Evolutionary conservation across 2,329 filamentous ascomycete genomes (phyloP).

Genomic region (Trichoderma guizhouense): DNA sequence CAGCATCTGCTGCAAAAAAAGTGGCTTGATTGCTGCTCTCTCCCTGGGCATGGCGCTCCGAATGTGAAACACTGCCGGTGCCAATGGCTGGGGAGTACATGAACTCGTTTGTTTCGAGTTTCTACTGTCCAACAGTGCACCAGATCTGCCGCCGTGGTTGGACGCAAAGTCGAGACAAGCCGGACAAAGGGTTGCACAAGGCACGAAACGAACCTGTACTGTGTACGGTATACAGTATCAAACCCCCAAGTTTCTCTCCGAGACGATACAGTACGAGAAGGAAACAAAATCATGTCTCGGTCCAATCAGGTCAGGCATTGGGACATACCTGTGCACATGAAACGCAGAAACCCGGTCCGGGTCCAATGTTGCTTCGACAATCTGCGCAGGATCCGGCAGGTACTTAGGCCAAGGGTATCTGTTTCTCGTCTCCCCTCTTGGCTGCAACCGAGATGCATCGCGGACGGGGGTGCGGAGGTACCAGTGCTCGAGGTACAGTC

Average conservation of each 20-base stretch:
- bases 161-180: background rate
- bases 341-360: background rate
- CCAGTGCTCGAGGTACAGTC: background rate
- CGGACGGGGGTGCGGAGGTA: background rate
- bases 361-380: background rate
- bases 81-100: background rate
- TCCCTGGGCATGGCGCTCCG: background rate
- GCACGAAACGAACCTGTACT: background rate
- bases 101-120: background rate
- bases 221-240: background rate
- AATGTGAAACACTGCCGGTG: background rate
- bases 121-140: background rate
- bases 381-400: background rate
- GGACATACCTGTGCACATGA: background rate
- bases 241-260: background rate
- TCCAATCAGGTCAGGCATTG: background rate
- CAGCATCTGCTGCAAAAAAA: background rate
- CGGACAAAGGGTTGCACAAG: background rate
- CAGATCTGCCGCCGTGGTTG: conserved; percentile 5
- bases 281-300: background rate
- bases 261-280: background rate
- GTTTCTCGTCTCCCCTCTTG: background rate
- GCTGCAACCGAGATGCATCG: background rate
- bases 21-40: background rate
- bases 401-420: background rate